Percentiles rank a stretch among this genome's conserved stretches.
phyloP scores from a whole-genome alignment of 1,284 basidiomycete genomes.

The Puccinia polysora region DNA sequence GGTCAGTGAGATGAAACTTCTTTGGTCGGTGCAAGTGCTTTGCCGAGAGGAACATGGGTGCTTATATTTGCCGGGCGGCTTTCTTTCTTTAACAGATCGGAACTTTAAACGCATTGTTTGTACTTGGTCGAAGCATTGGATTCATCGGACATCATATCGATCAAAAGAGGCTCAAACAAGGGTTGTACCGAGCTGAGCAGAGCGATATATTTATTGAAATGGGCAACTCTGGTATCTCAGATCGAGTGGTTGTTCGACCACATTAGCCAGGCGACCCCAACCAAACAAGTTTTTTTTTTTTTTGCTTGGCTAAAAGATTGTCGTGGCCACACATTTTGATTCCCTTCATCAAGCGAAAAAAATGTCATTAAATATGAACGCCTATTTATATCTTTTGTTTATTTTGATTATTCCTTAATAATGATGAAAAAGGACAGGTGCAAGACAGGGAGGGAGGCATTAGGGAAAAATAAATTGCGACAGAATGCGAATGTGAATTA shows the following conservation, averaged over 20 bases:
- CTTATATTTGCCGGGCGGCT: conserved; percentile 7
- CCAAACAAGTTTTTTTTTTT: no score
- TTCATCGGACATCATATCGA: conserved; percentile 93
- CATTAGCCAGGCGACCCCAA: no score
- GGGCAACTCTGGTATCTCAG: conserved; percentile 26
- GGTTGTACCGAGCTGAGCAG: conserved; percentile 45
- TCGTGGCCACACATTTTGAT: no score
- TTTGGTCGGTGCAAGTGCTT: background rate
- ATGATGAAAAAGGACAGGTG: no score
- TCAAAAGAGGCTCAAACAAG: conserved; percentile 84
- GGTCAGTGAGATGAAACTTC: conserved; percentile 52
- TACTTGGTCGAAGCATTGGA: conserved; percentile 92
- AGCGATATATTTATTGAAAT: conserved; percentile 42
- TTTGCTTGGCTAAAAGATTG: no score
- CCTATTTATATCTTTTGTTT: no score
- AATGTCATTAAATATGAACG: no score
- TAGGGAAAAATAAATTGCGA: no score
- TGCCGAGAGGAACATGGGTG: background rate
- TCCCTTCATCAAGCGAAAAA: no score
- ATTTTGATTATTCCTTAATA: no score
- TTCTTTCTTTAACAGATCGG: conserved; percentile 61
- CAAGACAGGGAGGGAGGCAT: no score
- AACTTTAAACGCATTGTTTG: conserved; percentile 91
- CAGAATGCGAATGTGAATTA: no score
- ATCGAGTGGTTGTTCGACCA: conserved; percentile 42